These are phyloP conservation scores for Schizopora paradoxa DNA, from an alignment of 1,284 basidiomycete species.

Conservation along the genomic window DNA sequence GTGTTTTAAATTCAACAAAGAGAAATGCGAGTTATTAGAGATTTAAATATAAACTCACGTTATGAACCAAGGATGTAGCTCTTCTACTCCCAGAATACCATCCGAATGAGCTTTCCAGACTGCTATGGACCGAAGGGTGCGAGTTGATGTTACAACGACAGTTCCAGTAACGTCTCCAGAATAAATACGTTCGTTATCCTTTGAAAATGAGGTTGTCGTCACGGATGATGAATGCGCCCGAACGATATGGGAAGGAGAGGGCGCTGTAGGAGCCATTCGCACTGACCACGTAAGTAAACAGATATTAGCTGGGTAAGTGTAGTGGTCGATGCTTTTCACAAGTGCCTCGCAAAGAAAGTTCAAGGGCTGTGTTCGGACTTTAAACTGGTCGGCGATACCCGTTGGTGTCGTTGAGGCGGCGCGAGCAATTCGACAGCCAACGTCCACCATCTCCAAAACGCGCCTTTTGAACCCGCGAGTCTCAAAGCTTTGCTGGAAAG, in stretches of 20 bases:
- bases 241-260: conserved; percentile 31
- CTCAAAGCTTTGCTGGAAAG: too few relatives aligned
- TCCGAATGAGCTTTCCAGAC: conserved; percentile 78
- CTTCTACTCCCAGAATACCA: conserved; percentile 69
- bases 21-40: too few relatives aligned
- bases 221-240: conserved; percentile 38
- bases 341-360: too few relatives aligned
- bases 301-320: too few relatives aligned
- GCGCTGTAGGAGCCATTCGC: conserved; percentile 6
- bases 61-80: conserved; percentile 59
- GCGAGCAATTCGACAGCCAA: too few relatives aligned
- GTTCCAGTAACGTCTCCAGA: conserved; percentile 75
- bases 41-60: conserved; percentile 72
- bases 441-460: too few relatives aligned
- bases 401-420: too few relatives aligned
- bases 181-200: conserved; percentile 71
- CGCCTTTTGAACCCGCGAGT: too few relatives aligned
- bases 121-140: conserved; percentile 61
- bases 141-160: conserved; percentile 68
- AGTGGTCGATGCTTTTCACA: too few relatives aligned
- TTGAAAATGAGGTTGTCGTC: conserved; percentile 38
- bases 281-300: too few relatives aligned
- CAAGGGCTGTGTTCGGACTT: too few relatives aligned
- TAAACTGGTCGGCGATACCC: too few relatives aligned
- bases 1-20: background rate